These are phyloP conservation scores for Peronospora farinosa DNA, from an alignment of 352 stramenopile genomes.

Conservation along the genomic window DNA sequence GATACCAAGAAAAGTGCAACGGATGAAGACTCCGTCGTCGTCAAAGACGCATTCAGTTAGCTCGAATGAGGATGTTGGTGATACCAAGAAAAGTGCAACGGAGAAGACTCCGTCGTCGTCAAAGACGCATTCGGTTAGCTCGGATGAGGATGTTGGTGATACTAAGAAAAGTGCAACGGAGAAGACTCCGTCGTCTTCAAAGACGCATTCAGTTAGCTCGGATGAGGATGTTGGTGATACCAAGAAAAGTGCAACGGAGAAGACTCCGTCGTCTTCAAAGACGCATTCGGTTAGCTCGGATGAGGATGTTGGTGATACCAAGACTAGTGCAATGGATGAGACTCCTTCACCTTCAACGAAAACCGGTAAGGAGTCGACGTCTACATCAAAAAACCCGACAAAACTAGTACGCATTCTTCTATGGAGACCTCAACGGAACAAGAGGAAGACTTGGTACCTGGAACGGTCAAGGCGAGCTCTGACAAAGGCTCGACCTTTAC, in stretches of 20 bases:
- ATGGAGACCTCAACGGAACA: slow-evolving; percentile 6
- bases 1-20: background rate
- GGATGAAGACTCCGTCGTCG: background rate
- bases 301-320: background rate
- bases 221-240: background rate
- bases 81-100: background rate
- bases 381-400: background rate
- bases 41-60: slow-evolving; percentile 2
- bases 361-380: slow-evolving; percentile 8
- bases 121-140: slow-evolving; percentile 1
- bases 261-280: background rate
- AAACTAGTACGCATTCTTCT: slow-evolving; percentile 8
- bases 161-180: background rate
- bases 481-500: slow-evolving; percentile 30
- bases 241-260: background rate
- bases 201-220: slow-evolving; percentile 3
- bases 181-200: background rate
- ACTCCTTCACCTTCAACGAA: slow-evolving; percentile 1
- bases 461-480: slow-evolving; percentile 34
- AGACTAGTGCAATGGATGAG: too few species aligned
- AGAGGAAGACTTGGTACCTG: slow-evolving; percentile 15
- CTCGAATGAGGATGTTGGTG: background rate
- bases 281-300: background rate
- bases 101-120: background rate
- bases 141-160: background rate